Evolutionary conservation across 306 rosid genomes (phyloP), one percentile per base, ranked within the genome.

Genomic region (Ceratonia siliqua): DNA sequence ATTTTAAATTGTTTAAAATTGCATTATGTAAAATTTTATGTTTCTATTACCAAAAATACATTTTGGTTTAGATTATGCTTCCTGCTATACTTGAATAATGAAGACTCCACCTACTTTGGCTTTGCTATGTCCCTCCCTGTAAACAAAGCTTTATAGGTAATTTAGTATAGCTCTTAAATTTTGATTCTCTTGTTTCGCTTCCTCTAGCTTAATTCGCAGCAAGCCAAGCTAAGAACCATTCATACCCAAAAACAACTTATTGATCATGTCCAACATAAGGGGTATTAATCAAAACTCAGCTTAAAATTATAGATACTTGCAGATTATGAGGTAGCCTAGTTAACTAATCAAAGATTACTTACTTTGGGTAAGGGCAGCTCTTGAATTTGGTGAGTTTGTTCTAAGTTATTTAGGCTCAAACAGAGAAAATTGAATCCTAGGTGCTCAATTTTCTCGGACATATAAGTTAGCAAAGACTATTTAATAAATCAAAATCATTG

Each of bases 141-240:
- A n/a, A n/a, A n/a, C n/a, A n/a, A n/a, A n/a, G n/a, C n/a, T n/a
- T n/a, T n/a, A n/a, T n/a, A n/a, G n/a, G n/a, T n/a, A n/a, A 55
- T 58, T 73, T 32, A 85, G 25, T 82, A 58, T 71, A 15, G 53
- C 59, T 42, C 59, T 75, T 17, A 81, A 59, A 27, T 43, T 85
- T 24, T 79, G 72, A 71, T 85, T 85, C 73, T 85, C 88, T 38
- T 85, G 67, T 77, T 54, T 78, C 66, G 41, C 42, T 41, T 81
- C 82, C 62, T 81, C 83, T 8, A 85, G 49, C 74, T 85, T 68
- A 4, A 3, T 41, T 76, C 78, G 67, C 48, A 85, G 41, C 72
- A 63, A 33, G 8, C 63, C 73, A 58, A 73, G 36, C 84, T 85
- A 48, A 52, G 67, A 48, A 68, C 52, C 15, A 67, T 3, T 66